Conservation (phyloP, 495 filamentous ascomycete species). For the Penicillium maclennaniae region DNA sequence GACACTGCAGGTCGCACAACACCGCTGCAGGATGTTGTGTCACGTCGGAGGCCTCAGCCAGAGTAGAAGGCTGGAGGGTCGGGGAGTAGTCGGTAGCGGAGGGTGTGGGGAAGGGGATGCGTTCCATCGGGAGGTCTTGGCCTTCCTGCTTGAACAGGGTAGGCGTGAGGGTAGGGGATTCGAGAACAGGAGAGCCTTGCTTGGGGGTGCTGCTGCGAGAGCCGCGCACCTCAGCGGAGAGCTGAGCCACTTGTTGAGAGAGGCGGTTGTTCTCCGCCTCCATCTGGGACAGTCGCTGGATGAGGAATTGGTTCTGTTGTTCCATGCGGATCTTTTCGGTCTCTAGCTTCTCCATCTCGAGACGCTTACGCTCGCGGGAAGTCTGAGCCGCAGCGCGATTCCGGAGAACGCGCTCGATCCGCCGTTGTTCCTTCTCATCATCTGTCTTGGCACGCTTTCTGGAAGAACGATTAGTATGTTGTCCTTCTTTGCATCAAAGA, state of each 20-base stretch:
- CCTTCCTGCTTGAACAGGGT: conserved; percentile 56
- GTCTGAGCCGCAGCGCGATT: conserved; percentile 96
- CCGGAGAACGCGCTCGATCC: conserved; percentile 92
- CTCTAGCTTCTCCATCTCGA: conserved; percentile 88
- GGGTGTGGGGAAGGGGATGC: conserved; percentile 48
- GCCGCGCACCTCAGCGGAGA: conserved; percentile 57
- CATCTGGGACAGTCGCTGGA: conserved; percentile 58
- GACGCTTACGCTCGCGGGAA: conserved; percentile 89
- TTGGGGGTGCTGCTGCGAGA: conserved; percentile 43
- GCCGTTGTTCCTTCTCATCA: conserved; percentile 96
- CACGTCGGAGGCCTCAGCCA: conserved; percentile 75
- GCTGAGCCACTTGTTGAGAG: conserved; percentile 59
- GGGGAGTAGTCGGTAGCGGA: conserved; percentile 48
- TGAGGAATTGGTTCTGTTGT: conserved; percentile 66
- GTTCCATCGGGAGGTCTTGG: conserved; percentile 47
- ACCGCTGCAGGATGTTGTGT: conserved; percentile 99
- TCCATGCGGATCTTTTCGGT: conserved; percentile 64
- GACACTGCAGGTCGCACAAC: conserved; percentile 99
- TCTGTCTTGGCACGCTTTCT: conserved; percentile 98
- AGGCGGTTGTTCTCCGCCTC: conserved; percentile 64
- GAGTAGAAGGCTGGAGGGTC: conserved; percentile 47
- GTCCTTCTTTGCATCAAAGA: background rate
- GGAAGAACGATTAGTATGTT: conserved; percentile 5
- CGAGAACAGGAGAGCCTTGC: conserved; percentile 32
- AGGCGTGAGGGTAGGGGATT: conserved; percentile 45